These are phyloP conservation scores for Rhodosporidiobolus odoratus DNA, from an alignment of 768 basidiomycete species.

Conservation along the genomic window DNA sequence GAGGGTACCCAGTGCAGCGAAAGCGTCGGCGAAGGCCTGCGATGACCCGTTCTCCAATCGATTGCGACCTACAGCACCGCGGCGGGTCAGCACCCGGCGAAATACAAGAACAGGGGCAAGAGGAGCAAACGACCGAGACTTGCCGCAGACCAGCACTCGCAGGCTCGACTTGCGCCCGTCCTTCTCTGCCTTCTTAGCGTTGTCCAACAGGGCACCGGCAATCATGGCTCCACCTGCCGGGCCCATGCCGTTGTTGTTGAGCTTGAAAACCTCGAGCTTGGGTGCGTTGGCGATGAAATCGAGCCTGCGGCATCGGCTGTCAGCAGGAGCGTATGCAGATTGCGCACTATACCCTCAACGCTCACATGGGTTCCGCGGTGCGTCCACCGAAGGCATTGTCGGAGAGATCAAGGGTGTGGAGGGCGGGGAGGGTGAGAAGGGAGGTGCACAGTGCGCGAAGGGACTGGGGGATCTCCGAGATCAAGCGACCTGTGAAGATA, in stretches of 20 bases:
- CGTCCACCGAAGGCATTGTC: constrained; percentile 97
- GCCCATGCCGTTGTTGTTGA: constrained; percentile 96
- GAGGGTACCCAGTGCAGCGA: constrained; percentile 73
- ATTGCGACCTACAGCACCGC: constrained; percentile 66
- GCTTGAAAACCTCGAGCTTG: constrained; percentile 71
- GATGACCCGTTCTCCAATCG: constrained; percentile 90
- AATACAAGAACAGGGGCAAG: neutral
- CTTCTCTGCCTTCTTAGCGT: constrained; percentile 62
- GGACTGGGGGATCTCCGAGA: constrained; percentile 86
- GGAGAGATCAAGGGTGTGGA: constrained; percentile 80
- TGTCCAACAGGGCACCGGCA: constrained; percentile 72
- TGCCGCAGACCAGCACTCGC: constrained; percentile 70
- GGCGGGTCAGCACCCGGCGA: too few relatives aligned
- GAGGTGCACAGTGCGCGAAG: constrained; percentile 83
- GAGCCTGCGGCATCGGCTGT: constrained; percentile 17
- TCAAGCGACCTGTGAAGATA: constrained; percentile 95
- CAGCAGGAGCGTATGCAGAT: too few relatives aligned
- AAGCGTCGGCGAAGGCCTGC: constrained; percentile 75
- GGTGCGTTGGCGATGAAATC: constrained; percentile 54
- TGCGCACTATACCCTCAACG: constrained; percentile 67
- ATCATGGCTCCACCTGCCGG: constrained; percentile 79
- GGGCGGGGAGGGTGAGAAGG: constrained; percentile 68
- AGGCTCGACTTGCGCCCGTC: constrained; percentile 68
- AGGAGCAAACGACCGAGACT: neutral
- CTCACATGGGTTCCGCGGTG: constrained; percentile 80